Evolutionary conservation across 768 basidiomycete genomes (phyloP).

Genomic region (Hemileccinum impolitum): DNA sequence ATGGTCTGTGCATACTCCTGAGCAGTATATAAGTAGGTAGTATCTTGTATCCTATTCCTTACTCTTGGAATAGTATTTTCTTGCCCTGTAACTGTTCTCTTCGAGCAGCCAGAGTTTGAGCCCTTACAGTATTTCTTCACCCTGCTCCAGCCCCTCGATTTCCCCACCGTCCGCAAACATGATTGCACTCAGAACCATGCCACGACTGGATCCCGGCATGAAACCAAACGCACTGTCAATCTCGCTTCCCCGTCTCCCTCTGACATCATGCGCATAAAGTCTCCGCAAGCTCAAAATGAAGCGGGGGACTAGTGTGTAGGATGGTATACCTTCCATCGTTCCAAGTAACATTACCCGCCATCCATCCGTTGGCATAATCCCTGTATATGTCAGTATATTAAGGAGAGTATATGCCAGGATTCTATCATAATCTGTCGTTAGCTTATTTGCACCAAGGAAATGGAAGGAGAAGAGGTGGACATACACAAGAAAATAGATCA

Average conservation of each 20-base stretch:
- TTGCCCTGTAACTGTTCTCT: too few species aligned
- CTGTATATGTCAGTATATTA: neutral
- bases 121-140: neutral
- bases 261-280: neutral
- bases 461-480: neutral
- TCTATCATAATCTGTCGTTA: neutral
- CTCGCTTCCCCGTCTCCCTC: neutral
- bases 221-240: constrained; percentile 1
- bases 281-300: neutral
- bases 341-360: neutral
- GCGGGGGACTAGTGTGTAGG: neutral
- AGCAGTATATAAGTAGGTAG: too few species aligned
- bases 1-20: too few species aligned
- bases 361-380: neutral
- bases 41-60: too few species aligned
- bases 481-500: neutral
- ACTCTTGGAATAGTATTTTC: too few species aligned
- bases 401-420: neutral
- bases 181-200: neutral
- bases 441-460: too few species aligned
- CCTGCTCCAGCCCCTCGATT: neutral
- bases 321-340: neutral
- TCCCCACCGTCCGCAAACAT: neutral
- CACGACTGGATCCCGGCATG: too few species aligned
- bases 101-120: too few species aligned